Base-by-base conservation (phyloP, 1,284 basidiomycete genomes). In the Boletus sp. region DNA sequence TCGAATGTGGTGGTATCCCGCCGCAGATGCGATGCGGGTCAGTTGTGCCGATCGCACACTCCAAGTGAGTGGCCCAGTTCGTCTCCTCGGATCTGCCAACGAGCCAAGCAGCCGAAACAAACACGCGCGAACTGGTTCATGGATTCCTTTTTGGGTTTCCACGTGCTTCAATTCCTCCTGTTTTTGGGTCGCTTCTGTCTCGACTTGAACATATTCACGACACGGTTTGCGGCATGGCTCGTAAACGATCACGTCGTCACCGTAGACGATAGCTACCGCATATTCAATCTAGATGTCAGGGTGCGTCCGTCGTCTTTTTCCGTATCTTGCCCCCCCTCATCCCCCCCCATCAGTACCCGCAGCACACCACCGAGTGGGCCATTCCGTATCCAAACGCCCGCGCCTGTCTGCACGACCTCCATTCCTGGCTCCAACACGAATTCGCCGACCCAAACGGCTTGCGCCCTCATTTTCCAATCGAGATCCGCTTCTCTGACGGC, bases 1-100 rank as follows among this genome's bases (percentile, higher is more conserved):
- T 28, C 83, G 94, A n/a, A 82, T 95, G 33, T 96, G 94, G 92
- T 99, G 96, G 95, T 97, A 91, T 78, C 94, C 96, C 3, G 89
- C 92, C 60, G 85, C 88, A 23, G 86, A 89, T 63, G 80, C 80
- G 40, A 81, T 95, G 59, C 87, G 94, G 46, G 84, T 94, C 58
- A 90, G 89, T 67, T 81, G 87, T 64, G 83, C 90, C 46, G 85
- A 94, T 74, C 82, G 95, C 56, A 93, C 94, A 2, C 76, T 78
- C 56, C 89, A 94, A 80, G 93, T 95, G 74, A 69, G 85, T 69
- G 8, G 28, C 8, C 28, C 35, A 53, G 60, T 66, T 55, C 59
- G 55, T 58, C 19, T 28, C 49, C 59, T 52, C 56, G 58, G 58
- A 67, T 63, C 62, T 59, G 10, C 47, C 31, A 87, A 83, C 56